These are phyloP conservation scores for Fraxinus cuspidata DNA, from an alignment of 257 asterid species.

Conservation along the genomic window DNA sequence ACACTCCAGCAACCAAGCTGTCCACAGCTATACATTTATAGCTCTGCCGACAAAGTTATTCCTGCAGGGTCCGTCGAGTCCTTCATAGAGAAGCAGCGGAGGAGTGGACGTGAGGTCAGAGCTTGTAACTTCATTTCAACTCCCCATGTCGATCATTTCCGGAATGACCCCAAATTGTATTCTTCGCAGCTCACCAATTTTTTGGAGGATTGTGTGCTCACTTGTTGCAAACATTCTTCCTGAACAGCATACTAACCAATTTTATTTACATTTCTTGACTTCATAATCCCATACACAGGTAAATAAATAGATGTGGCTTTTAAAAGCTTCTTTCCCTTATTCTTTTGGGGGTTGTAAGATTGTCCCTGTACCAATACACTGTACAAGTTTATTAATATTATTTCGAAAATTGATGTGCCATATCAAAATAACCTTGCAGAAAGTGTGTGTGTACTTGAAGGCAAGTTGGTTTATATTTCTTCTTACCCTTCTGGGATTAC, in stretches of 20 bases:
- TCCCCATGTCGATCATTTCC: constrained; percentile 92
- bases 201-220: constrained; percentile 77
- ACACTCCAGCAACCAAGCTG: constrained; percentile 83
- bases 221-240: constrained; percentile 47
- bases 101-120: constrained; percentile 71
- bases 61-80: constrained; percentile 82
- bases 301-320: neutral
- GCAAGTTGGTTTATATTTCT: too few relatives aligned
- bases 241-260: constrained; percentile 34
- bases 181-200: constrained; percentile 81
- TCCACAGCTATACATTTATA: constrained; percentile 89
- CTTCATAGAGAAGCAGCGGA: constrained; percentile 72
- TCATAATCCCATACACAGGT: too few relatives aligned
- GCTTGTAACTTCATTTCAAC: constrained; percentile 80
- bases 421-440: too few relatives aligned
- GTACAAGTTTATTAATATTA: neutral
- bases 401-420: neutral
- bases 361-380: neutral
- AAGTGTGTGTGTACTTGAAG: too few relatives aligned
- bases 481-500: too few relatives aligned
- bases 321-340: neutral
- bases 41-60: constrained; percentile 94
- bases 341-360: constrained; percentile 1
- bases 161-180: constrained; percentile 71
- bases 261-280: too few relatives aligned